Base-by-base conservation (phyloP, 1,284 basidiomycete species). In the Entoloma clypeatum region DNA sequence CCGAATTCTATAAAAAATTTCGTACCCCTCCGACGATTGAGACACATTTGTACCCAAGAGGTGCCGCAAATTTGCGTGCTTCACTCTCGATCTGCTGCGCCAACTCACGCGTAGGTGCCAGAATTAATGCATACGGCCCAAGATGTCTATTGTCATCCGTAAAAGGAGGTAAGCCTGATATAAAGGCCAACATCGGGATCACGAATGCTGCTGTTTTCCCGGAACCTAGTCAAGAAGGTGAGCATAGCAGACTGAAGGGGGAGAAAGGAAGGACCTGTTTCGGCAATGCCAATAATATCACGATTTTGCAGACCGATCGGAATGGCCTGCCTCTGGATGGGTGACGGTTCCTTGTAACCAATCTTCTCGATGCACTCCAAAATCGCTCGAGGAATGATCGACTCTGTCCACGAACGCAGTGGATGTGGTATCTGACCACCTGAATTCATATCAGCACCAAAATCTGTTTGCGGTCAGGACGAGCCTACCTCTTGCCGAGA, bases 121-220 rank as follows among this genome's bases (percentile, higher is more conserved):
- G 60, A 49, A 99, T 95, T 21, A 99, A 74, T 1, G 95, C 81
- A 64, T 92, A 96, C 0, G 95, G 96, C 21, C 95, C 95, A 38
- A 94, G 70, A 63, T 96, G 90, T 44, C 91, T 79, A 55, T 86
- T 98, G 22, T 93, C 91, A 53, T 98, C 95, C 37, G 81, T 80
- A 51, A 99, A 79, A 1, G 78, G 77, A 11, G 93, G 88, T 33
- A 98, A 72, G 40, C 79, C 78, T 18, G 82, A 81, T 54, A 99
- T 98, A 68, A 97, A 98, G 21, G 91, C 74, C 35, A 99, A 75
- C 91, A 99, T 95, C 13, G 95, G 95, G 40, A 99, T 95, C 46
- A 98, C 92, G 65, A 98, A 99, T 2, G 94, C 92, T n/a, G 94
- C 95, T 10, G 95, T 99, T 72, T 99, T 99, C 60, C 95, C 95